Evolutionary conservation across 345 rosid genomes (phyloP), one percentile per base, ranked within the genome.

Genomic region (Citrus glauca): DNA sequence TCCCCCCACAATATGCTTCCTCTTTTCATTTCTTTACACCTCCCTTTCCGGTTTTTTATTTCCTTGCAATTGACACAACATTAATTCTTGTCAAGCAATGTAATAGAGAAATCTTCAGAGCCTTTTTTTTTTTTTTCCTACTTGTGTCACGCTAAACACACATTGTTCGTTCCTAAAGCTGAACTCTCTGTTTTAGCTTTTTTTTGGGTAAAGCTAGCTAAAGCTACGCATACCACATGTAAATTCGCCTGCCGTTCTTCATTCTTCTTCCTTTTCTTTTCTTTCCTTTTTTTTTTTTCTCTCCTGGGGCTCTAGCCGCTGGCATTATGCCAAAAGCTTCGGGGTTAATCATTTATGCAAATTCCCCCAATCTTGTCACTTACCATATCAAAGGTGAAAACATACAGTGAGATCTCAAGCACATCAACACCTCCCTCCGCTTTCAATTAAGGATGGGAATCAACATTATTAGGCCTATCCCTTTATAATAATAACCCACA

Each of bases 61-160:
- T 45, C 60, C 85, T 82, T 82, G 67, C 38, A 35, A 35, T 75
- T 35, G 27, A 75, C 80, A 69, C 76, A 71, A 64, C 69, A 33
- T n/a, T 45, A 11, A 45, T 45, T 72, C 32, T 35, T 57, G 32
- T 22, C 38, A 73, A 16, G 42, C 35, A 7, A 20, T 7, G 2
- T 6, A 42, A n/a, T 2, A 5, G 30, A 48, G 16, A 40, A 22
- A 48, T 64, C 71, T 48, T 38, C 66, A 37, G 3, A 24, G 20
- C 6, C 19, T 0, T 25, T 59, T 30, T 22, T 28, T 20, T 22
- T 67, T 20, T 35, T 22, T 67, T 20, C n/a, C 32, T 10, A 33
- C 10, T 72, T 56, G 40, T 55, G 48, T 72, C 75, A 56, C 57
- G 64, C 22, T 55, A 55, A 71, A 20, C 73, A 70, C 13, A 22